Evolutionary conservation across 768 basidiomycete genomes (phyloP), one percentile per base, ranked within the genome.

Genomic region (Suillus subaureus): DNA sequence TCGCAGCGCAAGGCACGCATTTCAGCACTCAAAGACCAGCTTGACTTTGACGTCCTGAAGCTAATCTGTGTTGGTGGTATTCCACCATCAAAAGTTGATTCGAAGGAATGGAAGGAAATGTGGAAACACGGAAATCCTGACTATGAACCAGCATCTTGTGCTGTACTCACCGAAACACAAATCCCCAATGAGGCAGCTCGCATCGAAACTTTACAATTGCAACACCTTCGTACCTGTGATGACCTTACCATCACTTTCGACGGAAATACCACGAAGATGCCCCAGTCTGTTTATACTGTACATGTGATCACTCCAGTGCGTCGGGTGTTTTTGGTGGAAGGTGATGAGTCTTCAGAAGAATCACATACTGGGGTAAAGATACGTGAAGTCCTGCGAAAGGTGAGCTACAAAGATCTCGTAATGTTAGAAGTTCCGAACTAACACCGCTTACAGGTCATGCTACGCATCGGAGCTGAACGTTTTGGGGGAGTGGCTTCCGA

Each of bases 241-340:
- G 37, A 66, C 13, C 63, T 76, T 42, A 73, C 64, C 33, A 55
- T 75, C 18, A 72, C 72, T 0, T 76, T 72, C 43, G 74, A 76
- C 62, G 75, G 74, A 9, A 64, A 64, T 13, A 72, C 65, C 15
- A 73, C 68, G 21, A 66, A 66, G 1, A 31, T 47, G n/a, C 61
- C 61, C 13, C 31, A 73, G 31, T 70, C 73, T 1, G 62, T 73
- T 18, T 74, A 74, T 49, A 72, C 70, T 1, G 47, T 67, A 15
- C 73, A 73, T 62, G 58, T 67, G 33, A 74, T 68, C 42, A 70
- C 65, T 0, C 65, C 64, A 8, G 51, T 28, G n/a, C 60, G 42
- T 11, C 12, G 45, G 1, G 60, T 62, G 6, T 72, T 67, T 45
- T 60, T 75, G 11, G 47, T 74, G 28, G 66, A 64, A 2, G 74